Percentiles rank a stretch among this genome's conserved stretches.
Conservation (phyloP, 2,329 filamentous ascomycete genomes). For the Fusarium staphyleae region DNA sequence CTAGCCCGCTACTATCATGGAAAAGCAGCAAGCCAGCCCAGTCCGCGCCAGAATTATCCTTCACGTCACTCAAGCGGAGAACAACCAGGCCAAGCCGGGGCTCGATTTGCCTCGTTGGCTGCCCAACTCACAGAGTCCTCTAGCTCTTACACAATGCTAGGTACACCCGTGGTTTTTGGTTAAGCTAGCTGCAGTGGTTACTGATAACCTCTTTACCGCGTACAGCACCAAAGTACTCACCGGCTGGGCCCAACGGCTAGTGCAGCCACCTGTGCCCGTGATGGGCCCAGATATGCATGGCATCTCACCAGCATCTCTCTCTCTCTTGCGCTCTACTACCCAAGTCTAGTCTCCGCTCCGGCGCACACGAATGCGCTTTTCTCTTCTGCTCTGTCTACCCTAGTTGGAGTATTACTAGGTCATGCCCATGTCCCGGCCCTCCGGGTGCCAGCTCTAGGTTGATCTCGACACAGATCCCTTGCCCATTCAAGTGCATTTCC, state of each 20-base stretch:
- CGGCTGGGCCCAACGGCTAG: slow-evolving; percentile 40
- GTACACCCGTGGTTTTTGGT: slow-evolving; percentile 16
- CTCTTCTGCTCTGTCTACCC: slow-evolving; percentile 14
- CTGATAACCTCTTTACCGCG: slow-evolving; percentile 27
- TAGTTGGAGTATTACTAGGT: slow-evolving; percentile 27
- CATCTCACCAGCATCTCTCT: slow-evolving; percentile 41
- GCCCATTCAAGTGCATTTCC: slow-evolving; percentile 32
- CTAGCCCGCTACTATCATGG: slow-evolving; percentile 22
- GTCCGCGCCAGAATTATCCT: slow-evolving; percentile 31
- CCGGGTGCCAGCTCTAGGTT: slow-evolving; percentile 24
- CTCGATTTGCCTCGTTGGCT: slow-evolving; percentile 26
- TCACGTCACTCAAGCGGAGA: slow-evolving; percentile 39
- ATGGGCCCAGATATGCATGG: slow-evolving; percentile 43
- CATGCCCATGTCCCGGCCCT: slow-evolving; percentile 21
- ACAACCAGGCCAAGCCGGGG: slow-evolving; percentile 22
- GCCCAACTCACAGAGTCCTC: slow-evolving; percentile 21
- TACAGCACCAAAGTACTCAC: slow-evolving; percentile 4
- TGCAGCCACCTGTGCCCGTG: slow-evolving; percentile 43
- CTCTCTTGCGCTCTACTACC: slow-evolving; percentile 21
- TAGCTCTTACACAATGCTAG: slow-evolving; percentile 25
- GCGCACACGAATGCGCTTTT: slow-evolving; percentile 26
- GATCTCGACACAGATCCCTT: slow-evolving; percentile 34
- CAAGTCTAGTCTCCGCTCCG: slow-evolving; percentile 34
- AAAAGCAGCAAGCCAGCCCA: slow-evolving; percentile 37
- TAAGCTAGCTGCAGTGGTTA: slow-evolving; percentile 19